A percentile compares a stretch with the other conserved stretches of the same genome.
Evolutionary conservation across 352 stramenopile species (phyloP).

Genomic region (Globisporangium irregulare): DNA sequence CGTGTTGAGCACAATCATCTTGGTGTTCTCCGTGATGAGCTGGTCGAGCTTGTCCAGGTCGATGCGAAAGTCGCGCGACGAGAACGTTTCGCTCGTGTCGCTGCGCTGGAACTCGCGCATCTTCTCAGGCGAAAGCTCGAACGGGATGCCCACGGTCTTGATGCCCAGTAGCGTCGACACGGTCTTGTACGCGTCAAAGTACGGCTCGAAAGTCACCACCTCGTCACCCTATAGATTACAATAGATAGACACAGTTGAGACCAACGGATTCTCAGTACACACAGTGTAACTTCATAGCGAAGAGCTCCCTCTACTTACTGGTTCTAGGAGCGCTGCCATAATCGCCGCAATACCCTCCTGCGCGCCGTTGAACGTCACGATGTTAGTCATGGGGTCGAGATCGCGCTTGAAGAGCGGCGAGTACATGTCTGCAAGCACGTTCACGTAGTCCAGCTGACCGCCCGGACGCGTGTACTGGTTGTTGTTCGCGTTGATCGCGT

Average conservation of each 20-base stretch:
- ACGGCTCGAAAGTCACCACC: conserved; percentile 87
- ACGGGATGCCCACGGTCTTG: conserved; percentile 65
- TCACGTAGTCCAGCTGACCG: conserved; percentile 77
- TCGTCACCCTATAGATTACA: conserved; percentile 53
- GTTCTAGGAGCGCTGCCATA: conserved; percentile 72
- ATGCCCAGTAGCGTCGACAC: conserved; percentile 82
- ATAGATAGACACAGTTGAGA: not conserved
- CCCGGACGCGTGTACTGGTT: conserved; percentile 91
- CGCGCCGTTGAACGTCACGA: conserved; percentile 87
- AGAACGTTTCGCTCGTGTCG: conserved; percentile 31
- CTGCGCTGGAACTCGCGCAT: conserved; percentile 36
- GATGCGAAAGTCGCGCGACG: conserved; percentile 77
- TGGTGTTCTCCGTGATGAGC: conserved; percentile 89
- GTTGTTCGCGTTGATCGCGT: conserved; percentile 70
- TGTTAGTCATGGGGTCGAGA: conserved; percentile 72
- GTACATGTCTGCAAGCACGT: conserved; percentile 81
- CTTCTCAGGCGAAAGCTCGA: conserved; percentile 54
- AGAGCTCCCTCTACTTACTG: conserved; percentile 21
- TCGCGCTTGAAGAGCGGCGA: conserved; percentile 56
- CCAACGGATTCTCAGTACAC: not conserved
- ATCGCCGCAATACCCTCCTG: conserved; percentile 86
- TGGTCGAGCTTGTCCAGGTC: conserved; percentile 85
- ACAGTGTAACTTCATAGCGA: not conserved
- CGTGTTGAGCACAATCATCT: conserved; percentile 97
- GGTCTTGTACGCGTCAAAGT: conserved; percentile 90